Base-by-base conservation (phyloP, 139 green algal genomes). In the Picocystis salinarum region DNA sequence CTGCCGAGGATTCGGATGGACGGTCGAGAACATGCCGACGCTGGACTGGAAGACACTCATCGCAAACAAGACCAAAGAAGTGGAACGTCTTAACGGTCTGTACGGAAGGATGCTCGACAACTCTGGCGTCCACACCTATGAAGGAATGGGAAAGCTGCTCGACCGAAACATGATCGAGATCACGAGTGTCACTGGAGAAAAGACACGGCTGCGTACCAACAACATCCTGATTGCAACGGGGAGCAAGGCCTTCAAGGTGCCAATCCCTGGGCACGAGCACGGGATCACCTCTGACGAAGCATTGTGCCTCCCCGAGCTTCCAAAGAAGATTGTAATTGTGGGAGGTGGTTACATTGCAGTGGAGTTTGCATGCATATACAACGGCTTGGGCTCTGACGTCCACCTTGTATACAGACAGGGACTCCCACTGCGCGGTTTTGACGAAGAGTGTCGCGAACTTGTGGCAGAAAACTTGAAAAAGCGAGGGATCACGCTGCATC, bases 401-500 rank as follows among this genome's bases (percentile, higher is more conserved):
- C 24, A n/a, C n/a, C n/a, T n/a, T n/a, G n/a, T n/a, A n/a, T n/a
- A n/a, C n/a, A n/a, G n/a, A n/a, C n/a, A n/a, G 19, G 11, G 13
- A 4, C n/a, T n/a, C 11, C 40, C 47, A 9, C 40, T 52, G 39
- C 47, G 36, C 39, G 40, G 61, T 4, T 83, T 83, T 47, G 73
- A 82, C 53, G 31, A 72, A 52, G 73, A 82, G 60, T 79, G 66
- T 45, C 50, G 69, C 24, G 15, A 40, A 20, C 42, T 15, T 17
- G 58, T 82, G 0, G 52, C 58, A 9, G 71, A 76, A 25, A 69
- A 67, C 54, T 47, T 75, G 52, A 23, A 33, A 7, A 39, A 44
- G 22, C 40, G 58, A 1, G 77, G 73, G 1, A 50, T 85, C 27
- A 47, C 64, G 22, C 50, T 84, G 37, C 71, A 90, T 55, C 37